A percentile compares a stretch with the other conserved stretches of the same genome.
phyloP scores from a whole-genome alignment of 352 stramenopile species.

The Phytophthora kernoviae region DNA sequence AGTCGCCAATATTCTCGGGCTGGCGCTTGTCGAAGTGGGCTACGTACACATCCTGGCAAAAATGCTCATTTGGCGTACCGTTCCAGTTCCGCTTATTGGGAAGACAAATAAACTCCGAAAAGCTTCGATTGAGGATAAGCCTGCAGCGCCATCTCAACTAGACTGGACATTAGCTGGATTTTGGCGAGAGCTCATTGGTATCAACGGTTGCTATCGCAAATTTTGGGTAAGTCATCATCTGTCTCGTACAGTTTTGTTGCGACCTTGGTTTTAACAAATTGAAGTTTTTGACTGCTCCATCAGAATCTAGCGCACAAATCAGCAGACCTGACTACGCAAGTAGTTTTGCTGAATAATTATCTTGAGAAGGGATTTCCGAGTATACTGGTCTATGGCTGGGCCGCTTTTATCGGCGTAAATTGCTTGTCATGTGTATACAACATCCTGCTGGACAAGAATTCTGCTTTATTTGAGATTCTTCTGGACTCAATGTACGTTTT shows the following conservation, averaged over 20 bases:
- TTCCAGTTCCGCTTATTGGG: conserved; percentile 1
- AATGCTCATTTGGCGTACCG: conserved; percentile 33
- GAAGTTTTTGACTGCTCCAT: conserved; percentile 2
- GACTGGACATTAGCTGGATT: conserved; percentile 5
- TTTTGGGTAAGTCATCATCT: conserved; percentile 39
- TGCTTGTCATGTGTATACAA: conserved; percentile 24
- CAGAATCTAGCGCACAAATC: conserved; percentile 48
- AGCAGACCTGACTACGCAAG: conserved; percentile 32
- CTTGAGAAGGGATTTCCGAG: conserved; percentile 41
- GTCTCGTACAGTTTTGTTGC: background rate
- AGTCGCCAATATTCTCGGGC: conserved; percentile 16
- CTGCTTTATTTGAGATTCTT: conserved; percentile 36
- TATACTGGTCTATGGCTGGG: conserved; percentile 32
- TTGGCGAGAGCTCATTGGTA: conserved; percentile 30
- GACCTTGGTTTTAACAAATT: conserved; percentile 6
- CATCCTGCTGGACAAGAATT: conserved; percentile 31
- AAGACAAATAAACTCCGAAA: conserved; percentile 7
- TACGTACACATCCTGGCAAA: conserved; percentile 35
- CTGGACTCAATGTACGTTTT: conserved; percentile 40
- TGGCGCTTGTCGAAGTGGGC: conserved; percentile 24
- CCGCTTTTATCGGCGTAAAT: conserved; percentile 32
- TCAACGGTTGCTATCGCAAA: conserved; percentile 43
- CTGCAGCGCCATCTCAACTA: background rate
- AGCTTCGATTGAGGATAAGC: conserved; percentile 13
- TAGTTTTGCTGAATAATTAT: conserved; percentile 26